A percentile compares a stretch with the other conserved stretches of the same genome.
Evolutionary conservation across 345 rosid species (phyloP).

Genomic region (Populus pruinosa): DNA sequence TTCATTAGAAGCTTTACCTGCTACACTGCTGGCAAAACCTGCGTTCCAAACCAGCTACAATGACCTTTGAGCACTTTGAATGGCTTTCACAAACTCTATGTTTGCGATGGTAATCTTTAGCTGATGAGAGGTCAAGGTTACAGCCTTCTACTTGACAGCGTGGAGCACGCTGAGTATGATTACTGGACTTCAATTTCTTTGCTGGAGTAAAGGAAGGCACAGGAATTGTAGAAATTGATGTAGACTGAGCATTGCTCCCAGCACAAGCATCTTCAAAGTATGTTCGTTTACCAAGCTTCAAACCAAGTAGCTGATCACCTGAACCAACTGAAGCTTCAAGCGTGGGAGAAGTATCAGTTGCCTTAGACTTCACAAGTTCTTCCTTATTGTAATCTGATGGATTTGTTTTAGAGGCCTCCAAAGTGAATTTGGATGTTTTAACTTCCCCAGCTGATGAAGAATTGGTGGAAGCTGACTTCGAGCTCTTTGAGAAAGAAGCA

Average conservation of each 20-base stretch:
- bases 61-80: constrained; percentile 73
- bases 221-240: constrained; percentile 35
- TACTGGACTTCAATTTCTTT: constrained; percentile 60
- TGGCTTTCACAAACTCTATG: constrained; percentile 81
- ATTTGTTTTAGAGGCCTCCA: constrained; percentile 43
- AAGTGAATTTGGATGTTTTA: constrained; percentile 37
- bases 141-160: constrained; percentile 86
- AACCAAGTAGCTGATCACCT: constrained; percentile 65
- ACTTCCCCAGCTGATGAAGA: constrained; percentile 58
- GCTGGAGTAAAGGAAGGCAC: constrained; percentile 41
- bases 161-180: constrained; percentile 40
- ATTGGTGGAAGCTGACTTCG: constrained; percentile 62
- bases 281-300: constrained; percentile 75
- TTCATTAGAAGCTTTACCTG: constrained; percentile 47
- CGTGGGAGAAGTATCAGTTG: constrained; percentile 35
- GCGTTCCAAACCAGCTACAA: constrained; percentile 73
- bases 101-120: constrained; percentile 80
- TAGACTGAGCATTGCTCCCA: constrained; percentile 43
- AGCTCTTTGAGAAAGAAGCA: constrained; percentile 64
- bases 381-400: constrained; percentile 42
- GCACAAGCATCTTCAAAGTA: constrained; percentile 64
- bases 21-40: constrained; percentile 98
- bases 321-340: constrained; percentile 65
- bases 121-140: constrained; percentile 70
- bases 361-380: constrained; percentile 28